These are phyloP conservation scores for Hypericum perforatum DNA, from an alignment of 345 rosid genomes.

Conservation along the genomic window DNA sequence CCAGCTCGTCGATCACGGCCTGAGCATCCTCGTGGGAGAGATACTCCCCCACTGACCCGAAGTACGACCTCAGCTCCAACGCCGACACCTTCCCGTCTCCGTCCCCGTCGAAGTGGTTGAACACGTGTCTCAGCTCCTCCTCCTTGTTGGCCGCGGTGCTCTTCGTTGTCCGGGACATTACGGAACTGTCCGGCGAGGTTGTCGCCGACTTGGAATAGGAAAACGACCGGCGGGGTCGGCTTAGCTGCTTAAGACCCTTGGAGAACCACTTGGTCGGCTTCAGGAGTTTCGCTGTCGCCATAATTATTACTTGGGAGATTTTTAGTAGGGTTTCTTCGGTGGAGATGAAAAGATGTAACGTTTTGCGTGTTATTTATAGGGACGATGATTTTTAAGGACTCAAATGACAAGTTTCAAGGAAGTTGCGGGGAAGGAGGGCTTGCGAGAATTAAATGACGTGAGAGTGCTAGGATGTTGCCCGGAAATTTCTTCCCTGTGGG, in stretches of 20 bases:
- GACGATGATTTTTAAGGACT: too few species aligned
- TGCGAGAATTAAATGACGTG: too few species aligned
- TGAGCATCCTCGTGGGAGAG: slow-evolving; percentile 50
- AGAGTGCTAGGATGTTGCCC: too few species aligned
- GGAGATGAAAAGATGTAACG: too few species aligned
- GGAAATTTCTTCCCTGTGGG: too few species aligned
- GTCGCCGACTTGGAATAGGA: slow-evolving; percentile 2
- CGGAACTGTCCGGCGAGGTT: background rate
- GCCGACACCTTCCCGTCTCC: slow-evolving; percentile 76
- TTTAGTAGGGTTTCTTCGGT: slow-evolving; percentile 4
- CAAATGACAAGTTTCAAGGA: too few species aligned
- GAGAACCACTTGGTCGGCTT: slow-evolving; percentile 14
- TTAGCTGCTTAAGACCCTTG: slow-evolving; percentile 11
- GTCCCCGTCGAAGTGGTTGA: slow-evolving; percentile 48
- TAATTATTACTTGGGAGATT: background rate
- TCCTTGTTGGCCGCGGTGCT: background rate
- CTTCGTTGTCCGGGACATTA: background rate
- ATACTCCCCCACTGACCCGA: slow-evolving; percentile 62
- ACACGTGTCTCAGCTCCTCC: slow-evolving; percentile 50
- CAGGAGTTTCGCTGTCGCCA: slow-evolving; percentile 7
- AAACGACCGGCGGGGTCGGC: slow-evolving; percentile 1
- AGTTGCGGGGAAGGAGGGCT: too few species aligned
- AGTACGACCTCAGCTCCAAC: slow-evolving; percentile 51
- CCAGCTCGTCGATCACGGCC: slow-evolving; percentile 43
- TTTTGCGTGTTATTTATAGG: too few species aligned